A percentile compares a stretch with the other conserved stretches of the same genome.
Evolutionary conservation across 202 grass and related monocot genomes (phyloP).

Genomic region (Setaria italica): DNA sequence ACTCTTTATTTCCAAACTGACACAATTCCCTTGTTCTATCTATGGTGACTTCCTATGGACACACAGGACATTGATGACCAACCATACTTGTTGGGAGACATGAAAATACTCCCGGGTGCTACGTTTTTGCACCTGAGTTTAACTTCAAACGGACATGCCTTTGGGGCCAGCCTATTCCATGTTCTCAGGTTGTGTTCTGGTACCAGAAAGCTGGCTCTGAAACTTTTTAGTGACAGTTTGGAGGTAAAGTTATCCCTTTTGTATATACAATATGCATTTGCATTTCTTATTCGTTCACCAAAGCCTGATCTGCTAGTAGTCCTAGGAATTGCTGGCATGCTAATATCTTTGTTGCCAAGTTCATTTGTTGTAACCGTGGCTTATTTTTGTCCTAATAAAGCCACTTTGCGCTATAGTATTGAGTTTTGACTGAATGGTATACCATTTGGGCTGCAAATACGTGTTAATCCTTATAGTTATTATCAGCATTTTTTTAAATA

Average conservation of each 20-base stretch:
- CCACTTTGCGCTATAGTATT: too few relatives aligned
- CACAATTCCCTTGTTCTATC: too few relatives aligned
- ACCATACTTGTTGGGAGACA: background rate
- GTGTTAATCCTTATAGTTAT: background rate
- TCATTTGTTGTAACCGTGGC: background rate
- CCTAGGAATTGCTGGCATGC: background rate
- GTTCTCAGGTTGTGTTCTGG: conserved; percentile 11
- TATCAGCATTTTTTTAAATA: background rate
- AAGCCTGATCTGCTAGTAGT: too few relatives aligned
- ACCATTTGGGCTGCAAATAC: background rate
- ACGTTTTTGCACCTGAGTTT: background rate
- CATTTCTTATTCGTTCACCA: background rate
- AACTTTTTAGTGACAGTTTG: background rate
- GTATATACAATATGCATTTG: background rate
- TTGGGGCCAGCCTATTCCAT: conserved; percentile 5
- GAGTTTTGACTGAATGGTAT: background rate
- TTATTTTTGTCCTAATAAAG: too few relatives aligned
- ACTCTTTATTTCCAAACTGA: background rate
- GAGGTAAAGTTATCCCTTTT: background rate
- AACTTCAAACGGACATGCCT: background rate
- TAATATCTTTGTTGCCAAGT: background rate
- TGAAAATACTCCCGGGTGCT: conserved; percentile 4
- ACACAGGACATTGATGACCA: background rate
- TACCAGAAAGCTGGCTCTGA: background rate
- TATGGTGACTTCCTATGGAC: background rate